Percentiles rank a stretch among this genome's conserved stretches.
phyloP scores from a whole-genome alignment of 176 grass and related monocot species.

The Carex kokanica region DNA sequence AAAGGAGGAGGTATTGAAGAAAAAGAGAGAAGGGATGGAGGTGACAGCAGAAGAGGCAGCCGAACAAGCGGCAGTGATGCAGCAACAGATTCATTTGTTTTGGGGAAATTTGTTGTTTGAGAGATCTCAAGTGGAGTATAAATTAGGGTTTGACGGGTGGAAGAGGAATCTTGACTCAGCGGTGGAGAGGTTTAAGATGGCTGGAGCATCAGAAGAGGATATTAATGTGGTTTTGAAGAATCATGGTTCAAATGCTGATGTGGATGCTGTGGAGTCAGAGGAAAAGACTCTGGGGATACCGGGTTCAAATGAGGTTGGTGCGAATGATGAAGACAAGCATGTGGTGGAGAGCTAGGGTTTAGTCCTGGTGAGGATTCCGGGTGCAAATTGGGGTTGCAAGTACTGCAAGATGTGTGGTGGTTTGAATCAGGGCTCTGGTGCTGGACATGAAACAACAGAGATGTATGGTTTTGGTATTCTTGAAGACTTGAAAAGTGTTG shows the following conservation, averaged over 20 bases:
- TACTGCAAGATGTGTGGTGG: conserved; percentile 15
- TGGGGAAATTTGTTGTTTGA: conserved; percentile 99
- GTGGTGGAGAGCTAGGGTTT: conserved; percentile 55
- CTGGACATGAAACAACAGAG: not conserved
- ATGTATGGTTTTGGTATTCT: not conserved
- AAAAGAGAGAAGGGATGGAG: conserved; percentile 52
- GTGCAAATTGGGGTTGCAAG: conserved; percentile 21
- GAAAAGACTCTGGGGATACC: conserved; percentile 48
- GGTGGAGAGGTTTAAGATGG: conserved; percentile 79
- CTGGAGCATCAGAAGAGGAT: conserved; percentile 91
- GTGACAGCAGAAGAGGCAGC: conserved; percentile 71
- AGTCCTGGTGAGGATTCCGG: conserved; percentile 23
- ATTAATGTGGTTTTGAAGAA: conserved; percentile 83
- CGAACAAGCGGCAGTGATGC: conserved; percentile 83
- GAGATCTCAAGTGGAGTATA: conserved; percentile 95
- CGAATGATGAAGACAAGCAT: conserved; percentile 49
- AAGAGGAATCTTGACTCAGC: conserved; percentile 85
- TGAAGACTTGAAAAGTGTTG: not conserved
- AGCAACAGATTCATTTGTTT: conserved; percentile 95
- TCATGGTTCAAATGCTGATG: conserved; percentile 68
- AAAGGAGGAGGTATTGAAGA: conserved; percentile 62
- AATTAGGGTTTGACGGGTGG: conserved; percentile 68
- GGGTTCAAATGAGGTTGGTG: conserved; percentile 33
- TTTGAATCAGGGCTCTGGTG: not conserved
- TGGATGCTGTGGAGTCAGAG: conserved; percentile 37